A percentile compares a stretch with the other conserved stretches of the same genome.
phyloP scores from a whole-genome alignment of 352 stramenopile genomes.

The Globisporangium nagaii region DNA sequence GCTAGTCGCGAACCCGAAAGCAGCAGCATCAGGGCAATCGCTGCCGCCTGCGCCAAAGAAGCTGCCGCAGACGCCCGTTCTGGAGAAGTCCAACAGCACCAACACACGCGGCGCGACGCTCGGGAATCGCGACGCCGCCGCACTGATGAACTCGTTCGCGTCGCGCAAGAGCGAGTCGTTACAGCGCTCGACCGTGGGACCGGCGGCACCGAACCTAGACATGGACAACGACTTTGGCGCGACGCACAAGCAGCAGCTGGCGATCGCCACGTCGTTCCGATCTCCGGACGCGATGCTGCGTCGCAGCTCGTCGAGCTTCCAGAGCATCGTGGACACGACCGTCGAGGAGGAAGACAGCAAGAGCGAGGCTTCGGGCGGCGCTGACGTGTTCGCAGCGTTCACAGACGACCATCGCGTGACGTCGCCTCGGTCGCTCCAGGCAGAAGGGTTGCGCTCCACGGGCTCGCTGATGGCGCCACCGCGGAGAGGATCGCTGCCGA shows the following conservation, averaged over 20 bases:
- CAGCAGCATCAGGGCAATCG: background rate
- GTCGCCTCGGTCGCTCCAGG: constrained; percentile 61
- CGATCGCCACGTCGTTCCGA: constrained; percentile 29
- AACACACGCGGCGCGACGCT: constrained; percentile 29
- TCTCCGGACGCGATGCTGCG: constrained; percentile 14
- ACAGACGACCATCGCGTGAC: constrained; percentile 22
- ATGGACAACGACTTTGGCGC: constrained; percentile 28
- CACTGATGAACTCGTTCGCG: constrained; percentile 25
- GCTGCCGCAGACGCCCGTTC: background rate
- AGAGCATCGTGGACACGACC: constrained; percentile 21
- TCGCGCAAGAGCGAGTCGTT: constrained; percentile 52
- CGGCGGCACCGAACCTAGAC: constrained; percentile 15
- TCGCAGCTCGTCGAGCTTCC: constrained; percentile 16
- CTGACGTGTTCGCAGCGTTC: constrained; percentile 1
- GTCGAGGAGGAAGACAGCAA: constrained; percentile 29
- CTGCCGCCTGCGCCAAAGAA: constrained; percentile 5
- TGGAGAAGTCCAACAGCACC: constrained; percentile 31
- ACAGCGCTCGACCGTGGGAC: constrained; percentile 25
- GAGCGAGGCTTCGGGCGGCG: background rate
- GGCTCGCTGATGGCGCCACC: constrained; percentile 31
- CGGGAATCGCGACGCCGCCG: constrained; percentile 20
- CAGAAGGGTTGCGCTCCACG: constrained; percentile 38
- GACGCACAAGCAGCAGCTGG: constrained; percentile 35
- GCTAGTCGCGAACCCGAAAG: background rate
- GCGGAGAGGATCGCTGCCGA: background rate